phyloP scores from a whole-genome alignment of 2,329 filamentous ascomycete genomes.

The Rugonectria rugulosa region DNA sequence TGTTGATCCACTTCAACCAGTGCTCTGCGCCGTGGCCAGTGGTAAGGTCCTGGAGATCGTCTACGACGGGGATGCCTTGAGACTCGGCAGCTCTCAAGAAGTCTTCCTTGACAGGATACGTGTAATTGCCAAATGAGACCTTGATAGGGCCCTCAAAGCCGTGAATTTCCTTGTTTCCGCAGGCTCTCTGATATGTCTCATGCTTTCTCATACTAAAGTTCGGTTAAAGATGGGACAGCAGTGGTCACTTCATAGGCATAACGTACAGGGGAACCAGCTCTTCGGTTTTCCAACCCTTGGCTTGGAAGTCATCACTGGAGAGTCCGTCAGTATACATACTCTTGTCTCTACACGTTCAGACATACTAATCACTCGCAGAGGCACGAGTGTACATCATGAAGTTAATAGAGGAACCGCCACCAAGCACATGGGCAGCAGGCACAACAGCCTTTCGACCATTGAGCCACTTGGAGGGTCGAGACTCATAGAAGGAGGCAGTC shows the following conservation, averaged over 20 bases:
- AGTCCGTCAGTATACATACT: neutral
- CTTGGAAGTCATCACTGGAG: slow-evolving; percentile 83
- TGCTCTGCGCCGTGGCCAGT: slow-evolving; percentile 78
- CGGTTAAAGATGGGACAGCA: neutral
- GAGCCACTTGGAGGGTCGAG: slow-evolving; percentile 75
- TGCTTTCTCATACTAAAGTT: slow-evolving; percentile 75
- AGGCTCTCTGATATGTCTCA: slow-evolving; percentile 76
- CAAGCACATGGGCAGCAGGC: slow-evolving; percentile 76
- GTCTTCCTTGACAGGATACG: slow-evolving; percentile 83
- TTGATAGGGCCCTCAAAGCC: slow-evolving; percentile 84
- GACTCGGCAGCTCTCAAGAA: slow-evolving; percentile 77
- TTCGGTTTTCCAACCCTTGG: slow-evolving; percentile 80
- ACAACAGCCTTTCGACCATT: slow-evolving; percentile 75
- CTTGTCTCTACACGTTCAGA: neutral
- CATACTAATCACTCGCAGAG: slow-evolving; percentile 35
- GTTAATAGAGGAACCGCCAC: slow-evolving; percentile 78
- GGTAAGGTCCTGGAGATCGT: slow-evolving; percentile 77
- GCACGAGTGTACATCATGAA: slow-evolving; percentile 66
- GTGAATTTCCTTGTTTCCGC: slow-evolving; percentile 71
- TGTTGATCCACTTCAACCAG: slow-evolving; percentile 88
- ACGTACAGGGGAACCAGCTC: slow-evolving; percentile 69
- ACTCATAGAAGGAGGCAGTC: slow-evolving; percentile 84
- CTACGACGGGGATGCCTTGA: slow-evolving; percentile 76
- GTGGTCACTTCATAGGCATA: neutral
- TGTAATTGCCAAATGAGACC: slow-evolving; percentile 82